These are phyloP conservation scores for Daucus carota DNA, from an alignment of 129 eudicot species.

Conservation along the genomic window DNA sequence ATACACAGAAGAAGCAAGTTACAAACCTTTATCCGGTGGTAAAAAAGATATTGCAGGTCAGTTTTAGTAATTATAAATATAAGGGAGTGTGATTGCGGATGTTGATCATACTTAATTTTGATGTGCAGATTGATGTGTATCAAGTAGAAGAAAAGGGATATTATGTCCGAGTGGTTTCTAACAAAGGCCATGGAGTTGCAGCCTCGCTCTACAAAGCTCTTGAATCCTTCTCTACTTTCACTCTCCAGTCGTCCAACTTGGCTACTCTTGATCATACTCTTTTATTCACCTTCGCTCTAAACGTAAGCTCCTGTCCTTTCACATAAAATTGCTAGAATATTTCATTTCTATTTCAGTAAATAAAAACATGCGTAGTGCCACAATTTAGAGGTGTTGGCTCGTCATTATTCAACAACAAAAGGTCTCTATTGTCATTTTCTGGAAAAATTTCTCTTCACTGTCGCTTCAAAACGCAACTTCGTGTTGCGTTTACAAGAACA, in stretches of 20 bases:
- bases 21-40: conserved; percentile 8
- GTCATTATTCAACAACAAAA: too few relatives aligned
- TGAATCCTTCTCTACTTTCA: conserved; percentile 53
- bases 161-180: conserved; percentile 46
- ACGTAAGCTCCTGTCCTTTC: conserved; percentile 26
- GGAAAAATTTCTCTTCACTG: too few relatives aligned
- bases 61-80: neutral
- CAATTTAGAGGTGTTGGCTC: too few relatives aligned
- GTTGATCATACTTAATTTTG: too few relatives aligned
- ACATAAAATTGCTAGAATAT: too few relatives aligned
- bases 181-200: conserved; percentile 64
- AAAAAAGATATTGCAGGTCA: conserved; percentile 51
- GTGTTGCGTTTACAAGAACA: too few relatives aligned
- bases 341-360: too few relatives aligned
- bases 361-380: neutral
- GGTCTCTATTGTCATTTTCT: too few relatives aligned
- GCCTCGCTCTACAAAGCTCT: conserved; percentile 47
- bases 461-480: too few relatives aligned
- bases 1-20: conserved; percentile 13
- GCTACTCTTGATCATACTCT: conserved; percentile 41
- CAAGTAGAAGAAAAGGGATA: conserved; percentile 66
- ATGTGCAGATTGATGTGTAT: conserved; percentile 52
- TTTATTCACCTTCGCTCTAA: conserved; percentile 49
- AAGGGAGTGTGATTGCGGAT: neutral
- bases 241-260: conserved; percentile 49